Evolutionary conservation across 192 early-diverging fungal species (phyloP), one percentile per base, ranked within the genome.

Genomic region (Backusella westeae): DNA sequence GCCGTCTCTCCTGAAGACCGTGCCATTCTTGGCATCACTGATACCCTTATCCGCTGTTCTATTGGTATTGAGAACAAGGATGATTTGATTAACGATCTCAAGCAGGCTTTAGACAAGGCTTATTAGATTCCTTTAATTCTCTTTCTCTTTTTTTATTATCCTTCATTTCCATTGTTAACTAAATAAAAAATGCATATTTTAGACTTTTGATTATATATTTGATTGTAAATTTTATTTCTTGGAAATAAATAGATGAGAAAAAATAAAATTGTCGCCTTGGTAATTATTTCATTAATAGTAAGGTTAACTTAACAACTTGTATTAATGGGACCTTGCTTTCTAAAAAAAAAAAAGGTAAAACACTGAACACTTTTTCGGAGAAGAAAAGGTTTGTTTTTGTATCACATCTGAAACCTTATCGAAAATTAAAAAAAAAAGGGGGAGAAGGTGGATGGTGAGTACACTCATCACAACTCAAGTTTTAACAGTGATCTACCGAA

Each of bases 51-150:
- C 79, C 89, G 98, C 69, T 78, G 98, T 71, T 94, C 93, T 17
- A 91, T 96, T n/a, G 98, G 98, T 73, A 90, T 98, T 49, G 98
- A 99, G 88, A 95, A 96, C 73, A 85, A 85, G 35, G 91, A 93
- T 69, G 98, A 99, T 77, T 85, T 99, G 76, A 77, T 97, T 12
- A 80, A 75, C n/a, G 96, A 97, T 76, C 75, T 97, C 49, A 73
- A 82, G 12, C 86, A 88, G 72, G 93, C 93, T n/a, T 83, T 97
- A 29, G 84, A 85, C 15, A 82, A 82, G 46, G 89, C 90, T 29
- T 80, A 76, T 49, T 71, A 71, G 29, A 26, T 26, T 59, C 26
- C 23, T 49, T 49, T 49, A 6, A 49, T 21, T 63, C 23, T 23
- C 53, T 19, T 10, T 10, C 52, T 21, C 52, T 59, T 12, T 23